Evolutionary conservation across 176 grass and related monocot species (phyloP), one percentile per base, ranked within the genome.

Genomic region (Ananas comosus): DNA sequence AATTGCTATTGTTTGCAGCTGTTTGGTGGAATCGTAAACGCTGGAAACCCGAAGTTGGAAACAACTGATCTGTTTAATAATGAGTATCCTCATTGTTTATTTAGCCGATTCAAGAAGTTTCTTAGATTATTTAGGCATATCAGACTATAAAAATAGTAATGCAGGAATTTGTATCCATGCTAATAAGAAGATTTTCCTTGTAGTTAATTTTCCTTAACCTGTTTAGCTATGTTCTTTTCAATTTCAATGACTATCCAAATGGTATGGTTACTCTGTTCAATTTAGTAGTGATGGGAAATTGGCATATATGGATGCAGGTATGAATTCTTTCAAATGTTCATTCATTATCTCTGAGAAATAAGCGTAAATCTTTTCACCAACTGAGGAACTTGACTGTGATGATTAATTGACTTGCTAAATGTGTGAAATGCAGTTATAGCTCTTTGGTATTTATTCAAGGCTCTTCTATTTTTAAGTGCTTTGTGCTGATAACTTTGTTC

Each of bases 181-280:
- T 61, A 19, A 69, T 75, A n/a, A 33, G 13, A 48, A 7, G 21
- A 79, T 51, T 66, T 23, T 68, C 12, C 57, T 52, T 47, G 33
- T 24, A 65, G 13, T 74, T 23, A 54, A 78, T 80, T 74, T 27
- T 48, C 72, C 85, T 92, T 97, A 64, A 87, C 77, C 12, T 83
- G 71, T 85, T 74, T 65, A 97, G 93, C 74, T 97, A 97, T 81
- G 76, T 92, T 65, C 88, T 97, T 81, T 97, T 97, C 69, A 97
- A 97, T 78, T 92, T 97, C 67, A 97, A 97, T 70, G 93, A 97
- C 71, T 97, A 92, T 53, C 93, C 93, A 68, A 97, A 83, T 85
- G 93, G 93, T 58, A 97, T 97, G 93, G 84, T 97, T 53, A 97
- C 93, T 24, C 74, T 97, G 23, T 97, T 97, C 84, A 97, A 97